Base-by-base conservation (phyloP, 2,329 filamentous ascomycete genomes). In the Ophiostoma perfectum region DNA sequence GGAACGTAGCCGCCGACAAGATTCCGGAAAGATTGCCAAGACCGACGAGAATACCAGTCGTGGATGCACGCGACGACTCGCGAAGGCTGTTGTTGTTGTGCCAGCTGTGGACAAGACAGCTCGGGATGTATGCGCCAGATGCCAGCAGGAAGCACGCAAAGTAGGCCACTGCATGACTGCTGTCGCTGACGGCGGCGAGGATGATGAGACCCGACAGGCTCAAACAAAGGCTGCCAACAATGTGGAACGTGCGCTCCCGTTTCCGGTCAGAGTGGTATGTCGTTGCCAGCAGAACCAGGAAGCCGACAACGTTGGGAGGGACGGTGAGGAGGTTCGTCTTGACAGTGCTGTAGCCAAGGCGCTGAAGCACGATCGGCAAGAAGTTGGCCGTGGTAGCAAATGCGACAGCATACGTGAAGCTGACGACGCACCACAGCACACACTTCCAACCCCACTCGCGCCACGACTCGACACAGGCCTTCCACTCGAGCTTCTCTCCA, bases 11-110 rank as follows among this genome's bases (percentile, higher is more conserved):
- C 27, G 44, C 69, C 60, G 67, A 66, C 18, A 70, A 9, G 49
- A 73, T 70, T 66, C 73, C 70, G 14, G 71, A 72, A n/a, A 73
- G 44, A 58, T 74, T 74, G 27, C 72, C 73, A 36, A 74, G 67
- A 14, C 71, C 70, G 18, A 72, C 72, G 47, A 71, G 70, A 5
- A 74, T 44, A 3, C 71, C 70, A 18, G 70, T 73, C 3, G 67
- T 69, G n/a, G 72, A 71, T 3, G 71, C 71, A 6, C 73, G 72
- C 39, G 70, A 71, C n/a, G 69, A 71, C 70, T 73, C 73, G 68
- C 70, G 67, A 14, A 68, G 67, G 7, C 71, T 73, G 69, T 74
- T 74, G 66, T 72, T 72, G 64, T 70, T 67, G 60, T 71, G 69
- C 72, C 72, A 74, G 6, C 68, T 69, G 64, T 71, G 70, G 4